A percentile compares a stretch with the other conserved stretches of the same genome.
Conservation (phyloP, 108 stramenopile species). For the Seminavis robusta region DNA sequence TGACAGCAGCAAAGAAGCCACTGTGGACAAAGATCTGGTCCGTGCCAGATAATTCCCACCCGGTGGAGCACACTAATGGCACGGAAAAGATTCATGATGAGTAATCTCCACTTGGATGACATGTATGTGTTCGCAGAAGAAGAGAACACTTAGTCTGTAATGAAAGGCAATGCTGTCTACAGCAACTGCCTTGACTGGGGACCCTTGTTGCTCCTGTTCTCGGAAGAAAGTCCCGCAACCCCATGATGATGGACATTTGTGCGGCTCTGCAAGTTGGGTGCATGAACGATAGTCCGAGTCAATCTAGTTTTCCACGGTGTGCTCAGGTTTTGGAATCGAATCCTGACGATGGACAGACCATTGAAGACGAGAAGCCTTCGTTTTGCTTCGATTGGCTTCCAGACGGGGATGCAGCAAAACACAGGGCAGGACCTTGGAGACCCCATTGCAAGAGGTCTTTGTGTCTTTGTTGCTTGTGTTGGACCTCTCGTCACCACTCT, state of each 20-base stretch:
- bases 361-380: too few species aligned
- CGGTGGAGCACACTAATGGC: background rate
- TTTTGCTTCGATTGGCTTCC: too few species aligned
- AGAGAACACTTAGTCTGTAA: constrained; percentile 55
- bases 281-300: too few species aligned
- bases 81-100: background rate
- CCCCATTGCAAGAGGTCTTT: too few species aligned
- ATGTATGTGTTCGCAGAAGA: background rate
- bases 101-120: background rate
- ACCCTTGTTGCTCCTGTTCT: constrained; percentile 23
- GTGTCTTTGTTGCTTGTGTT: too few species aligned
- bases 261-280: too few species aligned
- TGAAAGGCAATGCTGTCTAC: constrained; percentile 96
- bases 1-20: constrained; percentile 70
- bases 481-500: too few species aligned
- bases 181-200: constrained; percentile 72
- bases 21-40: constrained; percentile 54
- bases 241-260: constrained; percentile 78
- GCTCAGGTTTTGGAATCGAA: too few species aligned
- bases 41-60: constrained; percentile 45
- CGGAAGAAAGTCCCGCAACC: constrained; percentile 46
- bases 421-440: too few species aligned
- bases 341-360: too few species aligned
- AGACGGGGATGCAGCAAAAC: too few species aligned
- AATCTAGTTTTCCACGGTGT: too few species aligned